These are phyloP conservation scores for Eutrema yunnanense DNA, from an alignment of 345 rosid genomes.

Conservation along the genomic window DNA sequence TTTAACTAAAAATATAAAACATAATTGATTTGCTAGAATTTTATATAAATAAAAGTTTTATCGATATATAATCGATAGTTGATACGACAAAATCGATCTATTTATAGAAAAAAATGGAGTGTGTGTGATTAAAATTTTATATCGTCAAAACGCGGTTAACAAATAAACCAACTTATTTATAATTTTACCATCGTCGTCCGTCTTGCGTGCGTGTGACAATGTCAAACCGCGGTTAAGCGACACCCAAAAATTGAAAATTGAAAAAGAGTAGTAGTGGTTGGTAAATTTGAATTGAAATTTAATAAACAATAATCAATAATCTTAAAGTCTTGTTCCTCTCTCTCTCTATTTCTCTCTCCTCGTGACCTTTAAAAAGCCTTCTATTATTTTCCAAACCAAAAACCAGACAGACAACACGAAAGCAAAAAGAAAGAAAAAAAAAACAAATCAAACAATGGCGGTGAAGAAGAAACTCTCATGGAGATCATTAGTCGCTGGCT, in stretches of 20 bases:
- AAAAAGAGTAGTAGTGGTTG: conserved; percentile 9
- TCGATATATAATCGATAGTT: no score
- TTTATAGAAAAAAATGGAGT: no score
- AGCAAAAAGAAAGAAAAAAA: neutral
- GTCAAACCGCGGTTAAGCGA: conserved; percentile 20
- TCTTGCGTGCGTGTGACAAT: conserved; percentile 28
- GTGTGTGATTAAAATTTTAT: no score
- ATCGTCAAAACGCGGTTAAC: no score
- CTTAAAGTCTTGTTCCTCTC: neutral
- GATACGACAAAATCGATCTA: no score
- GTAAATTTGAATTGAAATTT: conserved; percentile 15
- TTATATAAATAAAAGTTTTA: no score
- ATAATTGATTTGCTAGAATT: no score
- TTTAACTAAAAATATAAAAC: no score
- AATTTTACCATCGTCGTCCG: conserved; percentile 53
- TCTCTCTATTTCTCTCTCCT: neutral
- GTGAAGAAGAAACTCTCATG: conserved; percentile 49
- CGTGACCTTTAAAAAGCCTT: conserved; percentile 16
- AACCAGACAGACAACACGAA: neutral
- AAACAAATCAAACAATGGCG: conserved; percentile 31
- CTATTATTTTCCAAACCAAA: neutral
- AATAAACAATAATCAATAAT: neutral
- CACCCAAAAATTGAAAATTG: neutral
- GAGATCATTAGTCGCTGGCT: conserved; percentile 44
- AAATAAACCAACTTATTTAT: conserved; percentile 48